Conservation (phyloP, 371 early-diverging fungal species). For the Paraphysoderma sedebokerense region DNA sequence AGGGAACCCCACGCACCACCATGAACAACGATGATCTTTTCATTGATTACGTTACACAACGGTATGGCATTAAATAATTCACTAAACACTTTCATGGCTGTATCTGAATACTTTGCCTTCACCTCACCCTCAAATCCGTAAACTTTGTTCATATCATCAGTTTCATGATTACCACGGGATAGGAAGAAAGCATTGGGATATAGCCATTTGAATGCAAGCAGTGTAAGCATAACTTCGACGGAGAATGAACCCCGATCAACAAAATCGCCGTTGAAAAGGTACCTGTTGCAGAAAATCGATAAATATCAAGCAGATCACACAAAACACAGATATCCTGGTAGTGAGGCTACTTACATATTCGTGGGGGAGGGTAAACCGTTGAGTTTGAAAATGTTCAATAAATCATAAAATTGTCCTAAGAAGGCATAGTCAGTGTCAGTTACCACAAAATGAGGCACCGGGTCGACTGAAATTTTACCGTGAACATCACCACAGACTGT, state of each 20-base stretch:
- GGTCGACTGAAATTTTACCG: slow-evolving; percentile 20
- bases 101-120: slow-evolving; percentile 77
- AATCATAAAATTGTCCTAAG: slow-evolving; percentile 85
- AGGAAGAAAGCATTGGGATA: slow-evolving; percentile 75
- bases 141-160: slow-evolving; percentile 92
- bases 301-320: neutral
- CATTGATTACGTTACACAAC: slow-evolving; percentile 74
- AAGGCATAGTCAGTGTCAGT: neutral
- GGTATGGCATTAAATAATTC: slow-evolving; percentile 92
- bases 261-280: slow-evolving; percentile 98
- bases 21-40: slow-evolving; percentile 91
- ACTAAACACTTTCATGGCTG: slow-evolving; percentile 79
- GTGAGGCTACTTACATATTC: slow-evolving; percentile 56
- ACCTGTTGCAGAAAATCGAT: slow-evolving; percentile 11
- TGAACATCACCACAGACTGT: slow-evolving; percentile 98
- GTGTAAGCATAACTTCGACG: slow-evolving; percentile 83
- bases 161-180: slow-evolving; percentile 98
- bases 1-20: too few relatives aligned
- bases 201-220: slow-evolving; percentile 79
- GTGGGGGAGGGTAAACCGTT: slow-evolving; percentile 73
- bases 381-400: slow-evolving; percentile 78
- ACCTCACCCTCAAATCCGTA: slow-evolving; percentile 98
- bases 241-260: slow-evolving; percentile 96
- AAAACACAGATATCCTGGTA: slow-evolving; percentile 12
- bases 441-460: neutral